Conservation (phyloP, 1,284 basidiomycete genomes). For the Vanrija pseudolonga region DNA sequence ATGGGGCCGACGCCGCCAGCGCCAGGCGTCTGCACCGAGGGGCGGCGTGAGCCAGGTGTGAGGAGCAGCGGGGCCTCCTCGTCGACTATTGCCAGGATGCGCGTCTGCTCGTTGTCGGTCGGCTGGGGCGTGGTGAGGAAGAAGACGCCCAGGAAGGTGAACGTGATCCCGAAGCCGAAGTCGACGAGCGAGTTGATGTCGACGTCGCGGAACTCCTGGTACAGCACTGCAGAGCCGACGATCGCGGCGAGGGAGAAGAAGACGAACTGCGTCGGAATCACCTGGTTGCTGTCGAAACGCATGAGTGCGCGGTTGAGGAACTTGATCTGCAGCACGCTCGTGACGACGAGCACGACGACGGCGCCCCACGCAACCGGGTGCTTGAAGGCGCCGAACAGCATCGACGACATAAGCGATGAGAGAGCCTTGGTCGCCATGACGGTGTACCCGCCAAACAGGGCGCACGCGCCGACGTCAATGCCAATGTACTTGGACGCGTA, state of each 20-base stretch:
- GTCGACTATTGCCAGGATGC: conserved; percentile 3
- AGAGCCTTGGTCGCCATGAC: conserved; percentile 89
- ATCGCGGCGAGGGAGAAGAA: conserved; percentile 72
- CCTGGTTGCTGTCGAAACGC: conserved; percentile 82
- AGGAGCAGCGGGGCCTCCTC: conserved; percentile 27
- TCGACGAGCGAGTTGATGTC: conserved; percentile 72
- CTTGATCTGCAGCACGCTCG: conserved; percentile 83
- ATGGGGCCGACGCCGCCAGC: no score
- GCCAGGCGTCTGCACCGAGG: no score
- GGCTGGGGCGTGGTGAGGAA: conserved; percentile 40
- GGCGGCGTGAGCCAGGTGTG: conserved; percentile 3
- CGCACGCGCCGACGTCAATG: conserved; percentile 69
- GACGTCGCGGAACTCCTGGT: conserved; percentile 82
- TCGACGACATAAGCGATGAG: conserved; percentile 62
- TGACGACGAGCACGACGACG: conserved; percentile 65
- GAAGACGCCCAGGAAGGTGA: conserved; percentile 62
- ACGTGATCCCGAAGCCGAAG: conserved; percentile 52
- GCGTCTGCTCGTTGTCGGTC: background rate
- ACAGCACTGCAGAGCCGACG: conserved; percentile 85
- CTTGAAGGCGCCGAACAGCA: conserved; percentile 69
- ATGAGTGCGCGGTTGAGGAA: conserved; percentile 87
- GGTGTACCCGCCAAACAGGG: conserved; percentile 76
- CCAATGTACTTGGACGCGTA: conserved; percentile 68
- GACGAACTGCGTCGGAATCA: conserved; percentile 93
- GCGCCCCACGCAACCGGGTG: conserved; percentile 76